Evolutionary conservation across 140 eudicot species (phyloP).

Genomic region (Senecio squalidus): DNA sequence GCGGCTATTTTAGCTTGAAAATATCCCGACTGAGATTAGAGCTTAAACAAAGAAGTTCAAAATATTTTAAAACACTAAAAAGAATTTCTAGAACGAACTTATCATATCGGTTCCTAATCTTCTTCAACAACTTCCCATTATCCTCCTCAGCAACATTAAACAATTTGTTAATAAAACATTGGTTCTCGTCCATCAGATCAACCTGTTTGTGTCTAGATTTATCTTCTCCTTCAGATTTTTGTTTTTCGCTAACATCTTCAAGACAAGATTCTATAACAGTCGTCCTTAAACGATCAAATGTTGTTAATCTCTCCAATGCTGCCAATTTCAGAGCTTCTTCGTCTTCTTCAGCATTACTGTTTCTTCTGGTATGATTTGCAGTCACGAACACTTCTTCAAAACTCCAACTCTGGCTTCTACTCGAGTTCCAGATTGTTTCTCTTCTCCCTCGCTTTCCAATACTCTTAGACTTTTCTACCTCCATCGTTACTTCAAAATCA

Average conservation of each 20-base stretch:
- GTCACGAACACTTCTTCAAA: slow-evolving; percentile 17
- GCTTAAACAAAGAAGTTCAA: too few species aligned
- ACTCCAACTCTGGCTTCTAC: slow-evolving; percentile 28
- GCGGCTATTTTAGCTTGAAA: too few species aligned
- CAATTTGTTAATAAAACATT: slow-evolving; percentile 15
- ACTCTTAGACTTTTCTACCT: slow-evolving; percentile 17
- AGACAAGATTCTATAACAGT: slow-evolving; percentile 1
- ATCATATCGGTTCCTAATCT: slow-evolving; percentile 19
- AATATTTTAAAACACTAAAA: too few species aligned
- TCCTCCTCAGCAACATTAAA: slow-evolving; percentile 10
- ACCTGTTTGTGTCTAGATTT: background rate
- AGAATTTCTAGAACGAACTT: background rate
- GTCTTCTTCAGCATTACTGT: slow-evolving; percentile 17
- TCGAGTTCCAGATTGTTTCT: slow-evolving; percentile 7
- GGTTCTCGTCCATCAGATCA: slow-evolving; percentile 2
- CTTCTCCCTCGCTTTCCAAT: slow-evolving; percentile 3
- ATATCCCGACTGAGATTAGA: too few species aligned
- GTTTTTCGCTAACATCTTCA: background rate
- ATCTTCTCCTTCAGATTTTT: background rate
- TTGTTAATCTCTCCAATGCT: slow-evolving; percentile 17
- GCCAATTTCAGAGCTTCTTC: slow-evolving; percentile 19
- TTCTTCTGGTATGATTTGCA: slow-evolving; percentile 14
- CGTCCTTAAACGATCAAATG: slow-evolving; percentile 11
- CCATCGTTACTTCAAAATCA: background rate
- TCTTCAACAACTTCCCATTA: slow-evolving; percentile 19